phyloP scores from a whole-genome alignment of 2,329 filamentous ascomycete species.

The Phialophora chinensis region DNA sequence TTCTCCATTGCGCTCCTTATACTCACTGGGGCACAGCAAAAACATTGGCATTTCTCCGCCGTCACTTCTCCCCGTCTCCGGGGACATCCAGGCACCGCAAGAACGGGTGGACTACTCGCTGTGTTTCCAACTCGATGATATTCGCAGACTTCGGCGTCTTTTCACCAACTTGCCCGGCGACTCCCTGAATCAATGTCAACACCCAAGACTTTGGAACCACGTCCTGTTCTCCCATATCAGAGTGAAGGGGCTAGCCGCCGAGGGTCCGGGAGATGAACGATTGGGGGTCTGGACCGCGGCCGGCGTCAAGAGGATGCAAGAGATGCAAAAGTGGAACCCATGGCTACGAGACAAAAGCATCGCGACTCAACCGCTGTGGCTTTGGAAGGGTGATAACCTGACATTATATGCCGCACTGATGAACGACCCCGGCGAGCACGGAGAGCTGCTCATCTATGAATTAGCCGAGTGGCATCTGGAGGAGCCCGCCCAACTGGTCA shows the following conservation, averaged over 20 bases:
- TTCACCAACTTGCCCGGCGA: background rate
- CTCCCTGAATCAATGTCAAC: background rate
- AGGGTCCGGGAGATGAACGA: background rate
- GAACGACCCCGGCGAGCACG: background rate
- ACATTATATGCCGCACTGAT: background rate
- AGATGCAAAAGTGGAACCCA: constrained; percentile 1
- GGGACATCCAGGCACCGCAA: background rate
- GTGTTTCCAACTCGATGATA: background rate
- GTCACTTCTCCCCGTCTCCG: background rate
- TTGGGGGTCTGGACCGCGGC: background rate
- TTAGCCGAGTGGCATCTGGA: background rate
- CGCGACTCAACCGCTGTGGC: background rate
- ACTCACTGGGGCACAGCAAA: background rate
- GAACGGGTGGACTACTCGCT: background rate
- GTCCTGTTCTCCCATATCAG: background rate
- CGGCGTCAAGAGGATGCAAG: background rate
- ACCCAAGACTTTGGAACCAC: background rate
- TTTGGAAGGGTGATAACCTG: background rate
- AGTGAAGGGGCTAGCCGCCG: background rate
- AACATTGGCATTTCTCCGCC: background rate
- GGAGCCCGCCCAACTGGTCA: background rate
- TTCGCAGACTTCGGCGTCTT: background rate
- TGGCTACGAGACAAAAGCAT: background rate
- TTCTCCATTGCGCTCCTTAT: background rate
- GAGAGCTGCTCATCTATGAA: background rate